Evolutionary conservation across 2,329 filamentous ascomycete species (phyloP).

Genomic region (Cordyceps tenuipes): DNA sequence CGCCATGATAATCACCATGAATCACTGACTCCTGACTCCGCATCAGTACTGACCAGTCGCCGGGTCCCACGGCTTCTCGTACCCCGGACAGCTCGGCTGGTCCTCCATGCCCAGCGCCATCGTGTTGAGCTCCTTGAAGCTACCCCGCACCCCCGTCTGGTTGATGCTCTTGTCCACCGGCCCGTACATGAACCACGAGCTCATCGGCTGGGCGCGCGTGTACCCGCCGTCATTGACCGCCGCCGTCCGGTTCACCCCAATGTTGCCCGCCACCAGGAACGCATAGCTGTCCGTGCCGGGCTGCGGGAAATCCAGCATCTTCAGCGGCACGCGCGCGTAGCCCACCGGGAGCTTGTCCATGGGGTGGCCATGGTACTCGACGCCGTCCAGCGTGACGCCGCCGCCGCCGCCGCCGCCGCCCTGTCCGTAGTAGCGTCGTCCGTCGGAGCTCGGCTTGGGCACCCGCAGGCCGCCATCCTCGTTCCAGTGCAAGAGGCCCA

Average conservation of each 20-base stretch:
- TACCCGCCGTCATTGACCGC: slow-evolving; percentile 14
- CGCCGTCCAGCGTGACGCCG: slow-evolving; percentile 20
- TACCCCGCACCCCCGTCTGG: slow-evolving; percentile 16
- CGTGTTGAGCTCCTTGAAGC: slow-evolving; percentile 16
- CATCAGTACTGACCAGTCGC: neutral
- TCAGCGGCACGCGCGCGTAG: slow-evolving; percentile 32
- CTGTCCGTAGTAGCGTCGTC: neutral
- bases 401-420: neutral
- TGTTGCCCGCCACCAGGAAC: slow-evolving; percentile 31
- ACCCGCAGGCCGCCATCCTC: slow-evolving; percentile 23
- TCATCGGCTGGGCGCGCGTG: slow-evolving; percentile 26
- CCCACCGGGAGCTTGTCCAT: slow-evolving; percentile 27
- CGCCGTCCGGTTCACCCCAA: slow-evolving; percentile 24
- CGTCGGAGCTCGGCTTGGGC: neutral
- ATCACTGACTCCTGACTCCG: too few relatives aligned
- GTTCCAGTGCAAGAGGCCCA: slow-evolving; percentile 38
- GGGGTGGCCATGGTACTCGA: slow-evolving; percentile 22
- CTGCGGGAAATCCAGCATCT: slow-evolving; percentile 26
- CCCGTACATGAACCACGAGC: slow-evolving; percentile 33
- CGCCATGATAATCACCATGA: too few relatives aligned
- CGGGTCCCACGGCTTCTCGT: neutral
- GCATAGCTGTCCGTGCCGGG: slow-evolving; percentile 21
- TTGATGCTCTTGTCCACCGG: slow-evolving; percentile 23
- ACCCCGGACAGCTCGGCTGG: slow-evolving; percentile 2
- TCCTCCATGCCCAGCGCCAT: neutral